Percentiles rank a stretch among this genome's conserved stretches.
These are phyloP conservation scores for Trypethelium eluteriae DNA, from an alignment of 495 filamentous ascomycete genomes.

Conservation along the genomic window DNA sequence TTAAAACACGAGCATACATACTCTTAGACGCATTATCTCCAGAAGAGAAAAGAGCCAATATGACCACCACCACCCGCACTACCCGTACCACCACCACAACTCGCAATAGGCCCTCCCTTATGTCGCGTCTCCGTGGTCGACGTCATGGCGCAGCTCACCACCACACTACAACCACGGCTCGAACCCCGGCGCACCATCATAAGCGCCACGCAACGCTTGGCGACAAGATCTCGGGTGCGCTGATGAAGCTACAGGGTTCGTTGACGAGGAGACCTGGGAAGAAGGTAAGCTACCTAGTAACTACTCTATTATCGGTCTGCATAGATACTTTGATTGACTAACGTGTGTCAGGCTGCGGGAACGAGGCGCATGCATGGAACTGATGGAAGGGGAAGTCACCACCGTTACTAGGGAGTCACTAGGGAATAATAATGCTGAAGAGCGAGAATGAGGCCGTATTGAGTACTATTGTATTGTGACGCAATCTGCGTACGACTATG, in stretches of 20 bases:
- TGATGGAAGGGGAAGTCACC: constrained; percentile 48
- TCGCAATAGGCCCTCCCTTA: constrained; percentile 25
- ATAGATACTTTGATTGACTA: constrained; percentile 14
- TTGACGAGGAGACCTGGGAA: constrained; percentile 54
- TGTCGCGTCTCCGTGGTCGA: constrained; percentile 28
- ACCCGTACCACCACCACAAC: constrained; percentile 21
- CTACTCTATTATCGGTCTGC: background rate
- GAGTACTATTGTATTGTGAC: too few relatives aligned
- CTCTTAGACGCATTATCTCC: background rate
- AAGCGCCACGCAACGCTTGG: constrained; percentile 51
- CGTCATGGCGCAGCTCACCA: constrained; percentile 16
- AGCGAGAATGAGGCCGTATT: background rate
- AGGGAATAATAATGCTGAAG: background rate
- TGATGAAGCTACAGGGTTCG: constrained; percentile 58
- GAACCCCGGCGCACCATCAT: constrained; percentile 38
- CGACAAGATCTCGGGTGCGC: constrained; percentile 62
- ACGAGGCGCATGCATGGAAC: constrained; percentile 65
- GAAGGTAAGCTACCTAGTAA: constrained; percentile 43
- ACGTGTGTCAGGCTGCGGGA: constrained; percentile 52
- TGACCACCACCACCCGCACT: constrained; percentile 18
- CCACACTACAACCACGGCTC: constrained; percentile 21
- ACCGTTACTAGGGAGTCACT: background rate
- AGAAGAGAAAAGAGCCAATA: background rate
- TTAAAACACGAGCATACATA: too few relatives aligned
- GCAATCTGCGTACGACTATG: too few relatives aligned